Base-by-base conservation (phyloP, 2,329 filamentous ascomycete genomes). In the Aspergillaceae sp. region DNA sequence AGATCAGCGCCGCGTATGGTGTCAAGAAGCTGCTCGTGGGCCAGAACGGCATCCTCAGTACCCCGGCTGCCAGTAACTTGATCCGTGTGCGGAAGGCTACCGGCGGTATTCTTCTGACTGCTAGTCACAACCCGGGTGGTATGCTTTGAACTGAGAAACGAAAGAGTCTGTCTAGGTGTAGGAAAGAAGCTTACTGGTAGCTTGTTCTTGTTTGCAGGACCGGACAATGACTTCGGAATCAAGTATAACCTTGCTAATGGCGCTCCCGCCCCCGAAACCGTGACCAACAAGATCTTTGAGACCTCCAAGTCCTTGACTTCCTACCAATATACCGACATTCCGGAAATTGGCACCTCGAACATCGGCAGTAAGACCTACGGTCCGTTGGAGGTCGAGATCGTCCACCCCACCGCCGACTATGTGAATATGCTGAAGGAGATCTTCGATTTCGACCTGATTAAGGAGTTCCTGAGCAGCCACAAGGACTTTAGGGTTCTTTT, bases 201-300 rank as follows among this genome's bases (percentile, higher is more conserved):
- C 34, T 43, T 34, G 35, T 36, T 43, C 42, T 29, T 19, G 7
- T 42, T 19, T 7, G 1, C 58, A 94, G 88, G 90, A 43, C 92
- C 92, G 51, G 85, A 81, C 58, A 86, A 92, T 67, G 92, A 98
- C 72, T 98, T 98, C 61, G 92, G 92, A 59, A 98, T 98, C 83
- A 98, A 98, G 76, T 98, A 98, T 80, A 98, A 98, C 78, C 78
- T 98, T 49, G 77, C 88, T 68, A 97, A 98, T 64, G 92, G 92
- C 60, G 92, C 90, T 47, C 92, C 92, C 38, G 92, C 92, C 47
- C 92, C 92, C 48, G 92, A 98, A 71, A 84, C 86, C 45, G 87
- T 98, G 56, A 98, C 92, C 57, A 94, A 98, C 82, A 95, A 94
- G 76, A 97, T 98, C 68, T 97, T 80, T 74, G 87, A 91, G 60